Evolutionary conservation across 2,329 filamentous ascomycete species (phyloP).

Genomic region (Epichloe typhina): DNA sequence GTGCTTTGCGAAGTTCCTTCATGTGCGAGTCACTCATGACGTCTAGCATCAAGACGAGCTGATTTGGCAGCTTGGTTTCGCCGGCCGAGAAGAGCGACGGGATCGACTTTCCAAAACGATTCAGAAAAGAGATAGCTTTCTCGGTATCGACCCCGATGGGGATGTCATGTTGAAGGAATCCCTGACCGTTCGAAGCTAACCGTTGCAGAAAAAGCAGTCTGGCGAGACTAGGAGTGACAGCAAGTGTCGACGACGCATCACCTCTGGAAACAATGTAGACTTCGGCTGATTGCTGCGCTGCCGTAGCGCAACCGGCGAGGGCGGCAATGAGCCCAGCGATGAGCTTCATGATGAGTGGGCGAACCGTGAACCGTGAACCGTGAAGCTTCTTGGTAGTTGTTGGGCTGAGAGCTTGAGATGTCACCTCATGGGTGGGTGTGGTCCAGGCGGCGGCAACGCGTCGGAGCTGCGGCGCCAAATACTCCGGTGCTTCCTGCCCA

Average conservation of each 20-base stretch:
- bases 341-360: constrained; percentile 28
- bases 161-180: constrained; percentile 33
- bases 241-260: constrained; percentile 21
- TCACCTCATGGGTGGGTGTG: constrained; percentile 14
- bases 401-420: constrained; percentile 13
- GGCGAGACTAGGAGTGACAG: constrained; percentile 39
- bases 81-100: constrained; percentile 34
- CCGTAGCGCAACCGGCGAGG: constrained; percentile 25
- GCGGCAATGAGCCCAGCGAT: constrained; percentile 25
- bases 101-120: constrained; percentile 42
- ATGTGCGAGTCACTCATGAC: constrained; percentile 36
- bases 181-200: constrained; percentile 33
- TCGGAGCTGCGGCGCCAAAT: constrained; percentile 7
- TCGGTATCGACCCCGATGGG: constrained; percentile 26
- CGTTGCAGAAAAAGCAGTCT: constrained; percentile 47
- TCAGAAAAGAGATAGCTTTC: constrained; percentile 43
- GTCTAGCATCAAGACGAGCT: constrained; percentile 48
- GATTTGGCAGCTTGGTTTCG: constrained; percentile 25
- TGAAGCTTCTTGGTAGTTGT: constrained; percentile 20
- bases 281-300: constrained; percentile 30
- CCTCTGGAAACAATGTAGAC: constrained; percentile 37
- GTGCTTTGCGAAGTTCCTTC: constrained; percentile 26
- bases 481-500: constrained; percentile 1
- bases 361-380: constrained; percentile 10
- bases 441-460: not conserved